These are phyloP conservation scores for Neonectria ditissima DNA, from an alignment of 2,329 filamentous ascomycete species.

Conservation along the genomic window DNA sequence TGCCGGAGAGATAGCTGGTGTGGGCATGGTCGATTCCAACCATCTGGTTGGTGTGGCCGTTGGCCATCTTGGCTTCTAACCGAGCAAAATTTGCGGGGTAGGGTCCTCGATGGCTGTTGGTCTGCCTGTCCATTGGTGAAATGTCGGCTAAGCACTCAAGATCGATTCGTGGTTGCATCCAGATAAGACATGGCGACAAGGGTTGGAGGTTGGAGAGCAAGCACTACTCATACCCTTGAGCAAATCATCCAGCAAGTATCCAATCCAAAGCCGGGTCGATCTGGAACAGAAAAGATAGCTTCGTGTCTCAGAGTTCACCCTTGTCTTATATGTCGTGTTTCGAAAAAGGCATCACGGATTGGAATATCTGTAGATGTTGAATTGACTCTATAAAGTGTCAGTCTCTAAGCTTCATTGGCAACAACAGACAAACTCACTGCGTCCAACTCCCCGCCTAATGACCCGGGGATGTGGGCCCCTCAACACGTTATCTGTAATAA, in stretches of 20 bases:
- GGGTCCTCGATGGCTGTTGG: neutral
- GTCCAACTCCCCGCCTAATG: slow-evolving; percentile 4
- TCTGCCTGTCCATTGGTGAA: neutral
- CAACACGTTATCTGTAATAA: slow-evolving; percentile 15
- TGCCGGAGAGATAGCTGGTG: neutral
- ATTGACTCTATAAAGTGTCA: neutral
- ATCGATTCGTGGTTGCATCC: slow-evolving; percentile 4
- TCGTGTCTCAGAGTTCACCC: neutral
- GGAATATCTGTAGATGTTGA: neutral
- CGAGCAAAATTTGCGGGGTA: neutral
- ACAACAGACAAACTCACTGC: neutral
- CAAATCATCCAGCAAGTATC: neutral
- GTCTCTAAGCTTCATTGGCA: neutral
- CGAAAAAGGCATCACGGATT: neutral
- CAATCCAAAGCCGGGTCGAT: neutral
- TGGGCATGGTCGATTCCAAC: slow-evolving; percentile 1
- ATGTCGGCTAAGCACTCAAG: neutral
- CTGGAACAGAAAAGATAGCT: too few species aligned
- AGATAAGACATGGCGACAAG: slow-evolving; percentile 8
- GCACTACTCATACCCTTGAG: neutral
- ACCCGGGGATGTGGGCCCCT: neutral
- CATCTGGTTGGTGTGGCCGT: slow-evolving; percentile 14
- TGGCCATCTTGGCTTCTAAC: slow-evolving; percentile 6
- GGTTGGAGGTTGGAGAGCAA: neutral
- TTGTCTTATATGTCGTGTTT: neutral